Evolutionary conservation across 345 rosid species (phyloP), one percentile per base, ranked within the genome.

Genomic region (Xanthoceras sorbifolium): DNA sequence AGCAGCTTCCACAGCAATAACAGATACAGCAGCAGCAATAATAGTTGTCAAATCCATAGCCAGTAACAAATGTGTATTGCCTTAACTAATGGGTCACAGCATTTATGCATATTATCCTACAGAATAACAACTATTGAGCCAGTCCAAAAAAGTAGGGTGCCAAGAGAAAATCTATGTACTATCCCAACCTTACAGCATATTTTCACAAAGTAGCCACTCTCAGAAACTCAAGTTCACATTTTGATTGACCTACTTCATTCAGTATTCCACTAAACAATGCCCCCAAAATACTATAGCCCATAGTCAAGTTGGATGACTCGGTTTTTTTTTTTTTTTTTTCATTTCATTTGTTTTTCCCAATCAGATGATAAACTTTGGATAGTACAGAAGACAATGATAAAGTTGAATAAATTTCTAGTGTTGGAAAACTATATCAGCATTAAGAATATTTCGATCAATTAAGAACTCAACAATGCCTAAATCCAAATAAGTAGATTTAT

Each of bases 1-100:
- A n/a, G 60, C 74, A 71, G 44, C 32, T 55, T 38, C 52, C 22
- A 64, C 14, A 22, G 10, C 69, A 66, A 36, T 66, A 36, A 25
- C 14, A 66, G 42, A 66, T 38, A 22, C 69, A 66, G 28, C 26
- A 64, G 34, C 28, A 40, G 54, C n/a, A 67, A 67, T 14, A 22
- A 26, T 8, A 40, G 31, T 42, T 25, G 71, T 25, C 50, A 48
- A 67, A 67, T 40, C 31, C 48, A 48, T n/a, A 40, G 18, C 28
- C 17, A 15, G 50, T 14, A 25, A 44, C 25, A 42, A 18, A 22
- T 38, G 26, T 17, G 32, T 67, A 46, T 23, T 23, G 62, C 62
- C 62, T 10, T 10, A 42, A 9, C 46, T 57, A 57, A 9, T 23
- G 22, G 62, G 62, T 42, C 55, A 65, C 54, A 5, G n/a, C 71